Percentiles rank a stretch among this genome's conserved stretches.
Evolutionary conservation across 768 basidiomycete species (phyloP).

Genomic region (Pisolithus marmoratus): DNA sequence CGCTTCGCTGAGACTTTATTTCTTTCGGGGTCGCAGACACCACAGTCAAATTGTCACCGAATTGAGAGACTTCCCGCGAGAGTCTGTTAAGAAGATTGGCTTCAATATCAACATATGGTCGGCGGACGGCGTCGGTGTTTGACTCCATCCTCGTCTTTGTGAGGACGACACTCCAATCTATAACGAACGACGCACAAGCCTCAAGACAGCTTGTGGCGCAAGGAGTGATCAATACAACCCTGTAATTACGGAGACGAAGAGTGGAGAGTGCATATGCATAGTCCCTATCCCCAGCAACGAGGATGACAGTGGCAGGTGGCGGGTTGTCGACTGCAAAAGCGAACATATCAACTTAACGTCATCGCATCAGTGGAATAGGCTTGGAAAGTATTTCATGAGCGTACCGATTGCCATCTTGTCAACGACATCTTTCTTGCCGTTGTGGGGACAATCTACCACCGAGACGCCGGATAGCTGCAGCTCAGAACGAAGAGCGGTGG

Average conservation of each 20-base stretch:
- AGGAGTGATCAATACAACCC: conserved; percentile 43
- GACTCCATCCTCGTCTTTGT: conserved; percentile 26
- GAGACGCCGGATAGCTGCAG: conserved; percentile 42
- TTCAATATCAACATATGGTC: conserved; percentile 22
- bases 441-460: conserved; percentile 31
- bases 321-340: conserved; percentile 57
- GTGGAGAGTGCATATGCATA: conserved; percentile 57
- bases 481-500: conserved; percentile 32
- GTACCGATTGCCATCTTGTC: conserved; percentile 45
- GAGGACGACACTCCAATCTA: conserved; percentile 45
- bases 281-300: conserved; percentile 65
- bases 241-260: conserved; percentile 48
- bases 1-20: conserved; percentile 11
- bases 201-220: conserved; percentile 41
- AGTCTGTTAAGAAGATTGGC: conserved; percentile 14
- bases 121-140: conserved; percentile 14
- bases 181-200: conserved; percentile 46
- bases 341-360: conserved; percentile 54
- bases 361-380: too few relatives aligned
- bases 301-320: conserved; percentile 46
- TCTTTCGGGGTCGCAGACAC: not conserved
- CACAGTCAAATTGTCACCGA: conserved; percentile 9
- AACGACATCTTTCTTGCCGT: conserved; percentile 32
- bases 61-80: conserved; percentile 16
- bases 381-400: conserved; percentile 2